phyloP scores from a whole-genome alignment of 1,284 basidiomycete species.

The Papiliotrema flavescens region DNA sequence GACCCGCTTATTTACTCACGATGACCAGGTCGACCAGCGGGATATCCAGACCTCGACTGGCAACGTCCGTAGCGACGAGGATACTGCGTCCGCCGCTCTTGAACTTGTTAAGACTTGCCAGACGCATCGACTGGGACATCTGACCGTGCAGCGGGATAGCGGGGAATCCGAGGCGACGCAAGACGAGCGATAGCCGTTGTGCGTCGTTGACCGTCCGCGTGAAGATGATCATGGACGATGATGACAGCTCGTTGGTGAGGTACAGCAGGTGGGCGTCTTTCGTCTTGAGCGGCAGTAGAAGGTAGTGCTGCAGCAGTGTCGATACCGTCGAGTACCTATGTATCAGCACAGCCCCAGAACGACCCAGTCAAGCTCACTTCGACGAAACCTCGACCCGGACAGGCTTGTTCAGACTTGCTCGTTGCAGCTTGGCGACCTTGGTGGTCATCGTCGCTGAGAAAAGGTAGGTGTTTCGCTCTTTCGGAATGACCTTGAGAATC shows the following conservation, averaged over 20 bases:
- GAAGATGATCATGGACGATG: slow-evolving; percentile 94
- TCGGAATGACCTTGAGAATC: slow-evolving; percentile 91
- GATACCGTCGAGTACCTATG: slow-evolving; percentile 92
- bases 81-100: slow-evolving; percentile 89
- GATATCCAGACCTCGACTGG: slow-evolving; percentile 94
- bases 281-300: slow-evolving; percentile 86
- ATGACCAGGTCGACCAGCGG: slow-evolving; percentile 95
- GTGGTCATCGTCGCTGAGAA: slow-evolving; percentile 99
- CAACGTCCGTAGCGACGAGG: slow-evolving; percentile 94
- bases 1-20: slow-evolving; percentile 22
- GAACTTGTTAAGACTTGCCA: slow-evolving; percentile 95
- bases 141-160: slow-evolving; percentile 96
- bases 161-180: slow-evolving; percentile 87
- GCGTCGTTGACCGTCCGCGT: slow-evolving; percentile 94
- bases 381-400: slow-evolving; percentile 90
- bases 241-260: slow-evolving; percentile 81
- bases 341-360: background rate
- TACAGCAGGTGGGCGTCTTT: slow-evolving; percentile 93
- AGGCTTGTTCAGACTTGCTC: slow-evolving; percentile 92
- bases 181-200: slow-evolving; percentile 80
- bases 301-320: slow-evolving; percentile 91
- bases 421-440: slow-evolving; percentile 94
- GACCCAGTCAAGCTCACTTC: slow-evolving; percentile 60
- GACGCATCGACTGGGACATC: slow-evolving; percentile 84
- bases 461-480: slow-evolving; percentile 90